phyloP scores from a whole-genome alignment of 2,329 filamentous ascomycete species.

The Emergomyces pasteurianus region DNA sequence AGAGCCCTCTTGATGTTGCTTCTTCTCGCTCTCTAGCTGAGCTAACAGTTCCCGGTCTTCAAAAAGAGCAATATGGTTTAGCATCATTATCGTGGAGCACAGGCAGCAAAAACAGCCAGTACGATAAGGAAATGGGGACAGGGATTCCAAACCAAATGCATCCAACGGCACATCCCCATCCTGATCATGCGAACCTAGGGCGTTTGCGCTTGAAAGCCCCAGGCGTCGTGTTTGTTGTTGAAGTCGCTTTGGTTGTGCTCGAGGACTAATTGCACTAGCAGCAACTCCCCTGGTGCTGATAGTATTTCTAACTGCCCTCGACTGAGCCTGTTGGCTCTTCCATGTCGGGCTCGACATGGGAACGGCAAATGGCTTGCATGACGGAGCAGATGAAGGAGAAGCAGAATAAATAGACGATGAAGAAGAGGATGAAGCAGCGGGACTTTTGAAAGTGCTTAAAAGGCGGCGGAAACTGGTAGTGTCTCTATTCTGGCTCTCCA shows the following conservation, averaged over 20 bases:
- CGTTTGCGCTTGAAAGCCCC: background rate
- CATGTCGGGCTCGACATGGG: background rate
- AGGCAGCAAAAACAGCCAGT: background rate
- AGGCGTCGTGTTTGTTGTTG: background rate
- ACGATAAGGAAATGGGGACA: background rate
- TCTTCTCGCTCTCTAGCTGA: slow-evolving; percentile 15
- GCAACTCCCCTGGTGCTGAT: no score
- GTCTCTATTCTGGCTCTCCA: background rate
- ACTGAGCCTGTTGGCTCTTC: background rate
- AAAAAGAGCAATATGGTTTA: background rate
- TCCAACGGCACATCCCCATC: slow-evolving; percentile 30
- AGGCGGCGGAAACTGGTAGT: background rate
- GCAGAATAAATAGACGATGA: background rate
- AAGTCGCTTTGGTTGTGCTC: background rate
- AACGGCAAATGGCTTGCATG: background rate
- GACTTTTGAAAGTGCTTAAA: slow-evolving; percentile 1
- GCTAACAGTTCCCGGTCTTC: slow-evolving; percentile 29
- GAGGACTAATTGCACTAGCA: background rate
- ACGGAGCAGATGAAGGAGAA: background rate
- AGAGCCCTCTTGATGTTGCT: background rate
- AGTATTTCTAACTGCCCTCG: background rate
- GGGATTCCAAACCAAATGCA: slow-evolving; percentile 33
- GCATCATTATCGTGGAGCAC: slow-evolving; percentile 4
- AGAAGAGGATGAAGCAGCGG: background rate
- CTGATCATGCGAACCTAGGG: background rate